These are phyloP conservation scores for Acacia crassicarpa DNA, from an alignment of 306 rosid species.

Conservation along the genomic window DNA sequence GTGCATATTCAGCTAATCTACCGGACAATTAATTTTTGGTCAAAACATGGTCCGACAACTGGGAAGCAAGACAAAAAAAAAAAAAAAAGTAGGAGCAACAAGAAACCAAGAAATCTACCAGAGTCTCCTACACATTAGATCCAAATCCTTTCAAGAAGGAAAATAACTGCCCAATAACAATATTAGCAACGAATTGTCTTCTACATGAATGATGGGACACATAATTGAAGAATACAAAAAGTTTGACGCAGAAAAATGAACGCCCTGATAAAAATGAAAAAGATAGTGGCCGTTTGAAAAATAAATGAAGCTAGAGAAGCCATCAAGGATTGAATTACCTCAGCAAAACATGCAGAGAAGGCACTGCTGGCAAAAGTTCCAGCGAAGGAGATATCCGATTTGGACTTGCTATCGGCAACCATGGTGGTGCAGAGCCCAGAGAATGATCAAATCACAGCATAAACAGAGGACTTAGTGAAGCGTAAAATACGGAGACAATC, in stretches of 20 bases:
- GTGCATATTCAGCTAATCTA: not conserved
- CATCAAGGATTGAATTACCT: conserved; percentile 39
- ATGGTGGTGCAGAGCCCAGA: conserved; percentile 30
- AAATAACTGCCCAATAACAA: not conserved
- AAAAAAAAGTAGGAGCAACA: not conserved
- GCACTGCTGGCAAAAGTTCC: conserved; percentile 71
- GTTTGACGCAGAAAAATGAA: not conserved
- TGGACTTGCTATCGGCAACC: conserved; percentile 62
- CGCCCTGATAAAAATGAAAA: not conserved
- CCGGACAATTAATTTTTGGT: conserved; percentile 1
- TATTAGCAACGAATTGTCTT: conserved; percentile 1
- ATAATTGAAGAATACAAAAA: not conserved
- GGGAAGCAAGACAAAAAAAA: not conserved
- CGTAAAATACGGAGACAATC: not conserved
- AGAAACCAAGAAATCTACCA: not conserved
- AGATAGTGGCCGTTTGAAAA: conserved; percentile 3
- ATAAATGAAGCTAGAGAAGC: not conserved
- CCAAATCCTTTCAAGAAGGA: not conserved
- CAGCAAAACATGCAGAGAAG: conserved; percentile 78
- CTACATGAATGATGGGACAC: not conserved
- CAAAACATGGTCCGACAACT: not conserved
- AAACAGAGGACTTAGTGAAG: not conserved
- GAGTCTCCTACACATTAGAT: not conserved
- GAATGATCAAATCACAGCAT: not conserved
- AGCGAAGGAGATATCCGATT: conserved; percentile 70